Conservation (phyloP, 192 early-diverging fungal genomes). For the Entomortierella lignicola region DNA sequence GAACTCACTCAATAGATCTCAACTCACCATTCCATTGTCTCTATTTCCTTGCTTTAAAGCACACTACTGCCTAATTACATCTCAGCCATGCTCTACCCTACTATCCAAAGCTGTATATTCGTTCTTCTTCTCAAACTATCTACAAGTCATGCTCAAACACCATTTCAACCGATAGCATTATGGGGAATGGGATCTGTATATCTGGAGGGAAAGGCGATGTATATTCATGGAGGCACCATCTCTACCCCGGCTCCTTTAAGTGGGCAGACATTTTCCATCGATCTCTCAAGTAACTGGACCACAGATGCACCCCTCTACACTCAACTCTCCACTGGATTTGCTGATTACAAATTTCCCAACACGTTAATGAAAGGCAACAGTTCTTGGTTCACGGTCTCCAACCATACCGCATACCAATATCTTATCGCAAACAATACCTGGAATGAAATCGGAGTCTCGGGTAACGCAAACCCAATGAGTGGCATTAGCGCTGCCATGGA, state of each 20-base stretch:
- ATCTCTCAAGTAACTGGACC: conserved; percentile 11
- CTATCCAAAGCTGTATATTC: too few relatives aligned
- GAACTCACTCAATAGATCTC: too few relatives aligned
- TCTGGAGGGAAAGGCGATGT: conserved; percentile 7
- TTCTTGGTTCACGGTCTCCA: conserved; percentile 4
- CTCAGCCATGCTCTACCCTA: too few relatives aligned
- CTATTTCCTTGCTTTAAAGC: too few relatives aligned
- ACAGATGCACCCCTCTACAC: conserved; percentile 1
- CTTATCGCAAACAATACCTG: background rate
- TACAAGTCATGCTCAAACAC: background rate
- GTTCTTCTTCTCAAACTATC: background rate
- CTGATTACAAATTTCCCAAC: background rate
- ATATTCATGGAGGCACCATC: conserved; percentile 11
- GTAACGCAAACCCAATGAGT: background rate
- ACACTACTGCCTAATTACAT: too few relatives aligned
- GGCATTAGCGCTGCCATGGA: conserved; percentile 8
- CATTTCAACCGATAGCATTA: conserved; percentile 6
- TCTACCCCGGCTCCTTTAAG: background rate
- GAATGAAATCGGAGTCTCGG: background rate
- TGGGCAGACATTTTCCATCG: conserved; percentile 17
- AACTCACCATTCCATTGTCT: too few relatives aligned
- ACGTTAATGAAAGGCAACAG: background rate
- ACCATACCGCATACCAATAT: conserved; percentile 3
- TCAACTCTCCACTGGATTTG: background rate
- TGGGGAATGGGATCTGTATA: conserved; percentile 1